These are phyloP conservation scores for Paramyrothecium sp. DNA, from an alignment of 2,329 filamentous ascomycete species.

Conservation along the genomic window DNA sequence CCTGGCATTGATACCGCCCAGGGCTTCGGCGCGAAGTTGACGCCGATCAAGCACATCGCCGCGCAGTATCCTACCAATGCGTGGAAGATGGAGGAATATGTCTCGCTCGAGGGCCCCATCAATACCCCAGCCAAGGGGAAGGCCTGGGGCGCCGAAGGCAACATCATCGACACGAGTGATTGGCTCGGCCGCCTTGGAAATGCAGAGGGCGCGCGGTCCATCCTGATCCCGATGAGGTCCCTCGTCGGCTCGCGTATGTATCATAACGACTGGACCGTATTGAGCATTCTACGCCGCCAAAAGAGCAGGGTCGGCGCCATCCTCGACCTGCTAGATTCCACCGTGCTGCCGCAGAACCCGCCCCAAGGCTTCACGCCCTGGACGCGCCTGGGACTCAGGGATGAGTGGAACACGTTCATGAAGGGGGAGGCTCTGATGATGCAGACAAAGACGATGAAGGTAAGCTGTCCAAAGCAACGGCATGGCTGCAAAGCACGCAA, in stretches of 20 bases:
- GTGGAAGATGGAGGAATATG: neutral
- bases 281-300: conserved; percentile 3
- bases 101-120: neutral
- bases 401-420: neutral
- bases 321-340: conserved; percentile 8
- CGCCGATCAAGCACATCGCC: neutral
- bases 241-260: neutral
- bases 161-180: neutral
- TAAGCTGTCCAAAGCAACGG: too few species aligned
- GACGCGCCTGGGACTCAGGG: neutral
- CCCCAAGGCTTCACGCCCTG: neutral
- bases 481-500: too few species aligned
- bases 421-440: neutral
- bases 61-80: neutral
- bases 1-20: neutral
- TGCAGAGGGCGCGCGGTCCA: neutral
- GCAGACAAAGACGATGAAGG: neutral
- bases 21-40: neutral
- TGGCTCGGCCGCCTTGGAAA: neutral
- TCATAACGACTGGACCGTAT: neutral
- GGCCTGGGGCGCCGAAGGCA: neutral
- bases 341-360: conserved; percentile 7
- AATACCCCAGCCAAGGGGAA: neutral
- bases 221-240: neutral
- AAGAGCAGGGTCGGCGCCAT: conserved; percentile 7